Evolutionary conservation across 2,329 filamentous ascomycete species (phyloP), one percentile per base, ranked within the genome.

Genomic region (Penicillium sumatraense): DNA sequence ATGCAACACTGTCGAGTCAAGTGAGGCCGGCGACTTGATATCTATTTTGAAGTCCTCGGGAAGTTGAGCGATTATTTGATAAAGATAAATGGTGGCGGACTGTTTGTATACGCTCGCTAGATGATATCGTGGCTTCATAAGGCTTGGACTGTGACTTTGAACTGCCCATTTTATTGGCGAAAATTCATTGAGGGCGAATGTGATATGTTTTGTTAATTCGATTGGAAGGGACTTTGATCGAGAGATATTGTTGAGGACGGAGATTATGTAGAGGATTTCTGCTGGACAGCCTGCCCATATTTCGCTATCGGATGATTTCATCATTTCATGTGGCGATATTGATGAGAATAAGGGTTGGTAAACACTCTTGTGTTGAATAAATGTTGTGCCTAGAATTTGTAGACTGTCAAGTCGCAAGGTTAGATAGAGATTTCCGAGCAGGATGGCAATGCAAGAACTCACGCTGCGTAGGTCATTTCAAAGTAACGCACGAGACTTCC

Each of bases 91-190:
- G 13, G 42, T 35, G 21, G 53, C 52, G 16, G 57, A 51, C 4
- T 50, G 51, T 31, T 50, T 49, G 18, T 54, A 59, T 1, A 49
- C 51, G 27, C 51, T 46, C 3, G 57, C 54, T 21, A 59, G 31
- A 52, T 59, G 54, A 38, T 52, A 59, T 40, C 57, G 24, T 5
- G 54, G 21, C 27, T 51, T 59, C 47, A 59, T 51, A 2, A 49
- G 29, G 2, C 14, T 5, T 3, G 49, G 29, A 1, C 41, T 40
- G 4, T 26, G 11, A 21, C 49, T 41, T 3, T 47, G 6, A 10
- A 56, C 31, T 11, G 57, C 54, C 57, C 57, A 59, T 47, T 56
- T 51, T n/a, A 52, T 56, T 2, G 57, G 51, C 3, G 54, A 59
- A 21, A 57, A 59, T 0, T 24, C 24, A 13, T 41, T n/a, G 3